Conservation (phyloP, 805 yeast species). For the Candida insectorum region DNA sequence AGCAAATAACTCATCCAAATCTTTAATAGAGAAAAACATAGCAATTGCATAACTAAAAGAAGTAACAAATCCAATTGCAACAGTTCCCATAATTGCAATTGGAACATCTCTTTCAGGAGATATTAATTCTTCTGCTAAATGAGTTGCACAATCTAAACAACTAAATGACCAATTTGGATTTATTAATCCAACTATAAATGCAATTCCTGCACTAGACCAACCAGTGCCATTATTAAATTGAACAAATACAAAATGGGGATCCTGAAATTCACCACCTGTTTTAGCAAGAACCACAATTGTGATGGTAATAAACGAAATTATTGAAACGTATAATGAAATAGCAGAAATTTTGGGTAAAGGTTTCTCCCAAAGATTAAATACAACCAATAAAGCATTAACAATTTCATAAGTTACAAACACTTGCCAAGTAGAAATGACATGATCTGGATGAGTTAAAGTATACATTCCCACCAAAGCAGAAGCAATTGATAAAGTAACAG, state of each 20-base stretch:
- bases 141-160: conserved; percentile 67
- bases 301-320: conserved; percentile 51
- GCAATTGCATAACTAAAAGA: conserved; percentile 49
- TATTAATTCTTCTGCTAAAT: conserved; percentile 62
- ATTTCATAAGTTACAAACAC: conserved; percentile 50
- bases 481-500: conserved; percentile 35
- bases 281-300: conserved; percentile 51
- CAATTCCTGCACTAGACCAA: conserved; percentile 55
- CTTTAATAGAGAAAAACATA: conserved; percentile 56
- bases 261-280: conserved; percentile 50
- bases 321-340: conserved; percentile 48
- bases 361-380: conserved; percentile 49
- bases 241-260: conserved; percentile 51
- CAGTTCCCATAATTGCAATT: conserved; percentile 57
- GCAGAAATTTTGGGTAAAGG: conserved; percentile 49
- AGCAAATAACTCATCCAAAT: conserved; percentile 44
- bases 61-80: conserved; percentile 61
- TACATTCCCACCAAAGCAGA: conserved; percentile 35
- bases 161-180: conserved; percentile 69
- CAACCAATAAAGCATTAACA: conserved; percentile 37
- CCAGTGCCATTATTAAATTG: conserved; percentile 56
- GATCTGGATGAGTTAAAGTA: conserved; percentile 33
- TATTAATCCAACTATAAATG: conserved; percentile 61
- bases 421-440: conserved; percentile 41
- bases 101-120: conserved; percentile 59